Conservation (phyloP, 371 early-diverging fungal species). For the Apophysomyces trapeziformis region DNA sequence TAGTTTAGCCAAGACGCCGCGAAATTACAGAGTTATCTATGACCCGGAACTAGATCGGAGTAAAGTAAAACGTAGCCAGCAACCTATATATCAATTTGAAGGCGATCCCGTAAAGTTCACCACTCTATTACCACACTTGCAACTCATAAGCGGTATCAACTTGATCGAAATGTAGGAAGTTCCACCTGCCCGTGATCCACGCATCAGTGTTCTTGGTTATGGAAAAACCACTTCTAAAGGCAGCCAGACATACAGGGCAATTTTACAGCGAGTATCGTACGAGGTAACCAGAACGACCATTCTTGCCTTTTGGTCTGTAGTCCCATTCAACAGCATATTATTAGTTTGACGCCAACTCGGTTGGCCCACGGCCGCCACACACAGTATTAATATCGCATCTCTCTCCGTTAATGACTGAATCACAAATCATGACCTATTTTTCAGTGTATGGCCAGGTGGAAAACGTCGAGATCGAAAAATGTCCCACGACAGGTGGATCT, state of each 20-base stretch:
- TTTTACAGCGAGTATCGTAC: slow-evolving; percentile 30
- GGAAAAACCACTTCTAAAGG: slow-evolving; percentile 39
- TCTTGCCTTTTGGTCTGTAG: background rate
- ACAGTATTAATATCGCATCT: slow-evolving; percentile 45
- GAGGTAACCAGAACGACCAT: slow-evolving; percentile 26
- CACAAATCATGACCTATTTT: slow-evolving; percentile 51
- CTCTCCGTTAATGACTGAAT: slow-evolving; percentile 47
- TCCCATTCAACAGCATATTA: slow-evolving; percentile 1
- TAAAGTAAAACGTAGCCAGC: slow-evolving; percentile 27
- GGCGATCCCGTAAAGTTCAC: slow-evolving; percentile 30
- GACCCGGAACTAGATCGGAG: slow-evolving; percentile 52
- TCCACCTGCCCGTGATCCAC: slow-evolving; percentile 45
- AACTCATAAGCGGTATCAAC: slow-evolving; percentile 9
- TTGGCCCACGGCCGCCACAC: slow-evolving; percentile 37
- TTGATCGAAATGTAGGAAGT: slow-evolving; percentile 7
- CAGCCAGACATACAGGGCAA: slow-evolving; percentile 23
- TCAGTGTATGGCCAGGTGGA: slow-evolving; percentile 61
- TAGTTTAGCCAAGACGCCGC: slow-evolving; percentile 32
- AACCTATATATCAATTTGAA: slow-evolving; percentile 35
- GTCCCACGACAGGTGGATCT: slow-evolving; percentile 57
- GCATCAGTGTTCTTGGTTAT: slow-evolving; percentile 32
- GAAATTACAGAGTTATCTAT: slow-evolving; percentile 46
- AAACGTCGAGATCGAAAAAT: slow-evolving; percentile 54
- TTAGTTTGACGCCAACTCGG: slow-evolving; percentile 46
- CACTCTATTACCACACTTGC: background rate